A percentile compares a stretch with the other conserved stretches of the same genome.
phyloP scores from a whole-genome alignment of 2,329 filamentous ascomycete genomes.

The Fulvia fulva region DNA sequence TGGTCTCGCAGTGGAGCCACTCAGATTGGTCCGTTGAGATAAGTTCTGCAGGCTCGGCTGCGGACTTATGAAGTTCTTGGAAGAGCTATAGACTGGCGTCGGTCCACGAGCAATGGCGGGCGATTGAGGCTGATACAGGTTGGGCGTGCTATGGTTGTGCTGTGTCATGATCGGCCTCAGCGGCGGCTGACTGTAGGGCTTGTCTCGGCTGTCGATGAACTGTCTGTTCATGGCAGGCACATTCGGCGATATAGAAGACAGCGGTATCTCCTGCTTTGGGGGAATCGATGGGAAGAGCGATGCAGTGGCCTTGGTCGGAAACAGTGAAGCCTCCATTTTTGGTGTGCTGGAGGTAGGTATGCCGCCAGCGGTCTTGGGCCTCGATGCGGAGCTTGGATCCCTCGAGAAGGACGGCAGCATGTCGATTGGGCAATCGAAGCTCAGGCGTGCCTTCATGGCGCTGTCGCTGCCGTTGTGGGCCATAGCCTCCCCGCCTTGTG shows the following conservation, averaged over 20 bases:
- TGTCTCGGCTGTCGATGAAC: conserved; percentile 33
- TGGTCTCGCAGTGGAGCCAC: conserved; percentile 24
- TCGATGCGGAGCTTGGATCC: conserved; percentile 6
- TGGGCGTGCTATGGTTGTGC: conserved; percentile 23
- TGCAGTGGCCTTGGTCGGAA: conserved; percentile 16
- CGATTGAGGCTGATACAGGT: conserved; percentile 11
- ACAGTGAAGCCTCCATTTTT: conserved; percentile 25
- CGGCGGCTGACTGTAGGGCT: conserved; percentile 25
- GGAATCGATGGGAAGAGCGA: conserved; percentile 2
- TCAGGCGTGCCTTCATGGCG: conserved; percentile 13
- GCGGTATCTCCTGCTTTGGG: conserved; percentile 3
- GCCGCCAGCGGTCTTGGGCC: conserved; percentile 18
- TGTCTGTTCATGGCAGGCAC: conserved; percentile 27
- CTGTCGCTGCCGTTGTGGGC: conserved; percentile 10
- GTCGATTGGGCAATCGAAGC: conserved; percentile 18
- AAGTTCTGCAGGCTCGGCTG: conserved; percentile 16
- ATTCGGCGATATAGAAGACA: conserved; percentile 10
- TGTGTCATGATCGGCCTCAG: conserved; percentile 13
- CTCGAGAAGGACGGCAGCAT: conserved; percentile 10
- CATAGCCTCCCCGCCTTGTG: conserved; percentile 16
- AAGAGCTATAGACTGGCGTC: conserved; percentile 9
- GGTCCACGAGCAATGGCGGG: not conserved
- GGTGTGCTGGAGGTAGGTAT: conserved; percentile 7
- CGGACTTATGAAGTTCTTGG: conserved; percentile 10
- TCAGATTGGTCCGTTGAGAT: conserved; percentile 20